Conservation (phyloP, 306 rosid species). For the Hippophae gyantsensis region DNA sequence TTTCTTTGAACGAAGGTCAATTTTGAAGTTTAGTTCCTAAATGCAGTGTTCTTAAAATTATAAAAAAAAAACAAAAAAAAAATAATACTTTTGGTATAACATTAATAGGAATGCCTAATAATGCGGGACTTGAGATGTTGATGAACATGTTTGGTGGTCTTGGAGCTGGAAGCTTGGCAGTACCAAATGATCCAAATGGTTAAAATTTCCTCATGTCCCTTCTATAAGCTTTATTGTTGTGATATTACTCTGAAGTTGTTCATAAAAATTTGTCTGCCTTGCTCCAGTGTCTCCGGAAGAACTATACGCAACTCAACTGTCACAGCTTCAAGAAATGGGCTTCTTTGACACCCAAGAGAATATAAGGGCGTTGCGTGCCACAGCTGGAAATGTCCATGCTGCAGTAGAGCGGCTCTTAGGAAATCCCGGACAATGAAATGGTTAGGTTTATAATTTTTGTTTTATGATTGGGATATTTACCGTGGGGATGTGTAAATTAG, state of each 20-base stretch:
- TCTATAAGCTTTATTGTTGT: conserved; percentile 6
- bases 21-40: too few relatives aligned
- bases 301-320: conserved; percentile 68
- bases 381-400: conserved; percentile 77
- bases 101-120: conserved; percentile 40
- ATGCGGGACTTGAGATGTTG: conserved; percentile 54
- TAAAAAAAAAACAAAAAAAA: too few relatives aligned
- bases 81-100: neutral
- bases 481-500: conserved; percentile 2
- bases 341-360: conserved; percentile 86
- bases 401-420: conserved; percentile 84
- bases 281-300: conserved; percentile 74
- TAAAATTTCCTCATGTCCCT: conserved; percentile 1
- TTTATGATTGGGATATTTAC: conserved; percentile 14
- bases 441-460: conserved; percentile 16
- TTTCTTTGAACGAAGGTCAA: neutral
- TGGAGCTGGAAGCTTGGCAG: conserved; percentile 71
- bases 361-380: conserved; percentile 70
- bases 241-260: neutral
- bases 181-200: conserved; percentile 68
- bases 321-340: conserved; percentile 95
- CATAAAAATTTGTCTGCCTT: conserved; percentile 3
- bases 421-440: conserved; percentile 42
- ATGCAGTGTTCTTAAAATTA: too few relatives aligned
- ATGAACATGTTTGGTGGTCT: conserved; percentile 89